Evolutionary conservation across 768 basidiomycete genomes (phyloP).

Genomic region (Psilocybe tampanensis): DNA sequence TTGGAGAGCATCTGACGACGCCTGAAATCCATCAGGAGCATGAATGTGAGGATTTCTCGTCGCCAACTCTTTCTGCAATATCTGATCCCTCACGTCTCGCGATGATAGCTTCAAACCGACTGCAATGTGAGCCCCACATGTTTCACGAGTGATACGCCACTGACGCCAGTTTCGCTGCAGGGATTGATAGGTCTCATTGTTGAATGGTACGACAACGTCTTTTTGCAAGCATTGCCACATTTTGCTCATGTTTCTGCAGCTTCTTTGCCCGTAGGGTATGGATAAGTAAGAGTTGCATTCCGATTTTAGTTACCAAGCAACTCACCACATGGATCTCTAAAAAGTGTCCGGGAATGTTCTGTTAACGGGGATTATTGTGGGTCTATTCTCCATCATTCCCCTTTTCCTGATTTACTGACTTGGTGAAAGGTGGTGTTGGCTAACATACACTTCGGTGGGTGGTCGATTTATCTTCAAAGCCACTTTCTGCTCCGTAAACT

Average conservation of each 20-base stretch:
- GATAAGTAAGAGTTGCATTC: conserved; percentile 38
- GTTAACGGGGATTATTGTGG: conserved; percentile 45
- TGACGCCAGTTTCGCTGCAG: conserved; percentile 21
- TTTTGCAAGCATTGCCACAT: neutral
- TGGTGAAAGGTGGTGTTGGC: conserved; percentile 38
- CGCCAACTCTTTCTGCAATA: neutral
- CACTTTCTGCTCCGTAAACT: neutral
- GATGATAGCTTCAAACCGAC: conserved; percentile 51
- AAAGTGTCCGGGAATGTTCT: conserved; percentile 47
- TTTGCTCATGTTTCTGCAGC: conserved; percentile 24
- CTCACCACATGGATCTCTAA: conserved; percentile 3
- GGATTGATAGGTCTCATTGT: conserved; percentile 53
- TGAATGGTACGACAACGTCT: conserved; percentile 38
- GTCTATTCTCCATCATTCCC: conserved; percentile 11
- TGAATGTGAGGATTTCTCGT: conserved; percentile 37
- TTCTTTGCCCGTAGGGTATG: conserved; percentile 57
- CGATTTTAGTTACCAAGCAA: neutral
- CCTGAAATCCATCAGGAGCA: conserved; percentile 34
- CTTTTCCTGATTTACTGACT: neutral
- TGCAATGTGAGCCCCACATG: conserved; percentile 37
- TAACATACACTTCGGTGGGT: conserved; percentile 45
- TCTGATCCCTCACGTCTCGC: neutral
- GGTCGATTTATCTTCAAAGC: neutral
- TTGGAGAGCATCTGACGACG: neutral
- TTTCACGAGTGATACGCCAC: neutral